Evolutionary conservation across 164 flowering plant genomes (phyloP), one percentile per base, ranked within the genome.

Genomic region (Liquidambar formosana): DNA sequence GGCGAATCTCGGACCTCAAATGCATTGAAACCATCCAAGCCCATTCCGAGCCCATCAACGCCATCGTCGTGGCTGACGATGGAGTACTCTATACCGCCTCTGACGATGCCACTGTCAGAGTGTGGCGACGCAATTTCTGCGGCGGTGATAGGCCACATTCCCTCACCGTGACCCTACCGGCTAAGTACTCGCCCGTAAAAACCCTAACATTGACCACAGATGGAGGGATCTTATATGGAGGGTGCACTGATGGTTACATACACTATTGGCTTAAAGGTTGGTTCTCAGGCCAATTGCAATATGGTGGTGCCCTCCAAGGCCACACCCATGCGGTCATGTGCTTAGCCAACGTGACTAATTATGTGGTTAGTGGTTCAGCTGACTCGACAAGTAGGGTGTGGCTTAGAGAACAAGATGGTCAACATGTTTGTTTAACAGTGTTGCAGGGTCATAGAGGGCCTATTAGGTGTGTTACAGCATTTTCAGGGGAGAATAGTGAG

Each of bases 81-180:
- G 87, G 91, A 1, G 67, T 82, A 1, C 86, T 87, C 73, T 87
- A 78, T 75, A 83, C 87, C 3, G 88, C 82, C 72, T 87, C 91
- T 0, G 87, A 85, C 22, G 91, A 87, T 33, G 83, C 88, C 47
- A 83, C 88, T 10, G 68, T 87, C 61, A 51, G 72, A 51, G 84
- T 87, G 0, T 87, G 91, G 91, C 82, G 84, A 2, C 80, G 80
- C 46, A 77, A 80, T 45, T 76, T 77, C 18, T 76, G 78, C 44
- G 28, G 70, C 14, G 74, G 76, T 0, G 78, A 78, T 26, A 73
- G 75, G 15, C 82, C 66, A 3, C 88, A 83, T 44, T 68, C 82
- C 22, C 84, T 82, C 45, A 71, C 79, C 3, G 67, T 80, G 8
- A 85, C 82, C 49, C 79, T 87, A n/a, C 80, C 84, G 0, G 84